A percentile compares a stretch with the other conserved stretches of the same genome.
Evolutionary conservation across 176 grass and related monocot species (phyloP).

Genomic region (Microstegium vimineum): DNA sequence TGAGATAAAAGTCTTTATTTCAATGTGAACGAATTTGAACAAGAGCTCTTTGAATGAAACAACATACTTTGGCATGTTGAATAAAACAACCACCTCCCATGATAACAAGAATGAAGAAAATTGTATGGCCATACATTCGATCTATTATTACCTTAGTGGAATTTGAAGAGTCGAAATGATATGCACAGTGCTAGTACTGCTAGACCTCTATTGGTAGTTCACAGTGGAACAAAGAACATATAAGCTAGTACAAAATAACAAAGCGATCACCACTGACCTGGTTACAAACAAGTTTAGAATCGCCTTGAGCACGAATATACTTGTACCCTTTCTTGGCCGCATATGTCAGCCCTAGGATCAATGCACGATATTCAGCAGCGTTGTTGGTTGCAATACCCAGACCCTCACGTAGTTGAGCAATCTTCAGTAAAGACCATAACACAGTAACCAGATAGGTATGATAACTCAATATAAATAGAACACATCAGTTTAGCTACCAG

Average conservation of each 20-base stretch:
- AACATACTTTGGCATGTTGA: not conserved
- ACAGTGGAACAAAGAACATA: not conserved
- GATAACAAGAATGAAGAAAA: not conserved
- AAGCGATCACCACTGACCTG: constrained; percentile 41
- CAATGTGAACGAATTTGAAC: not conserved
- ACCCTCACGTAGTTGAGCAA: constrained; percentile 78
- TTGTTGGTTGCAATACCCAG: constrained; percentile 70
- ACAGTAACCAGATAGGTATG: constrained; percentile 21
- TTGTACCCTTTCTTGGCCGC: constrained; percentile 80
- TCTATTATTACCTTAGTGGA: not conserved
- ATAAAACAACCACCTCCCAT: not conserved
- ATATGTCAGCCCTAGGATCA: constrained; percentile 84
- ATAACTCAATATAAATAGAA: not conserved
- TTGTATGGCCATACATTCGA: not conserved
- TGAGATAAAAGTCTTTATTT: constrained; percentile 18
- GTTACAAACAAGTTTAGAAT: constrained; percentile 72
- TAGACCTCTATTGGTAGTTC: not conserved
- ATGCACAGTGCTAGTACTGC: not conserved
- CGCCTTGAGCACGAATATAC: constrained; percentile 64
- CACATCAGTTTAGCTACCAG: not conserved
- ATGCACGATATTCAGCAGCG: constrained; percentile 81
- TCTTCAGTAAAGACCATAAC: constrained; percentile 37
- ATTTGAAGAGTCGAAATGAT: not conserved
- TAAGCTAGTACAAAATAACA: constrained; percentile 16
- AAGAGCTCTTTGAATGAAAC: constrained; percentile 17